Evolutionary conservation across 2,329 filamentous ascomycete species (phyloP), one percentile per base, ranked within the genome.

Genomic region (Podosphaera xanthii): DNA sequence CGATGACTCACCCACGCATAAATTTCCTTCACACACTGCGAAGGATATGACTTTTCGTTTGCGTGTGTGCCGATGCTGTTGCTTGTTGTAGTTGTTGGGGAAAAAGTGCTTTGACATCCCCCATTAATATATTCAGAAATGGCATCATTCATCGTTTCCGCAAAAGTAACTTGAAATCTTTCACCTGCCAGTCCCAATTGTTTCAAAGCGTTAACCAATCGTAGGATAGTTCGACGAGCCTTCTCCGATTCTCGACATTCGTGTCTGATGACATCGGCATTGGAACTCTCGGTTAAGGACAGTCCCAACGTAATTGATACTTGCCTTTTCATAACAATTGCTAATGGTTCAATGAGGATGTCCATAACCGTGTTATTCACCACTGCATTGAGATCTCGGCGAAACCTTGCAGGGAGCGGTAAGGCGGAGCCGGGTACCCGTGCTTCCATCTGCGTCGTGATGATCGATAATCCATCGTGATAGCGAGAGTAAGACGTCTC

Each of bases 101-200:
- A 62, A 80, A 85, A 89, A 55, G 81, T 75, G 2, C 82, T 79
- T 60, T 80, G 74, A 66, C 82, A 87, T 5, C 77, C 78, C 56
- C 75, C 73, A 46, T 72, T 72, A 48, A 89, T 77, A 64, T 83
- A 84, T 10, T 77, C 72, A 50, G 76, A 75, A 74, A 89, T 81
- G 60, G 83, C 74, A 42, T 72, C 71, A 66, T 87, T 77, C 75
- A 88, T 82, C 34, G 84, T 76, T 68, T 84, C 81, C 14, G 84
- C 86, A 65, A 88, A 83, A 42, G 85, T 73, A 36, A 84, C 77
- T 66, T 88, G 82, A 58, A 86, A 85, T 56, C 73, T 75, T 65
- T 86, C 81, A 34, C 83, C 83, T 0, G 81, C 81, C 22, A 89
- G 71, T 0, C 85, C 86, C 31, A 87, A 79, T 54, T 77, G 75